These are phyloP conservation scores for Fusarium verrucosum DNA, from an alignment of 2,329 filamentous ascomycete genomes.

Conservation along the genomic window DNA sequence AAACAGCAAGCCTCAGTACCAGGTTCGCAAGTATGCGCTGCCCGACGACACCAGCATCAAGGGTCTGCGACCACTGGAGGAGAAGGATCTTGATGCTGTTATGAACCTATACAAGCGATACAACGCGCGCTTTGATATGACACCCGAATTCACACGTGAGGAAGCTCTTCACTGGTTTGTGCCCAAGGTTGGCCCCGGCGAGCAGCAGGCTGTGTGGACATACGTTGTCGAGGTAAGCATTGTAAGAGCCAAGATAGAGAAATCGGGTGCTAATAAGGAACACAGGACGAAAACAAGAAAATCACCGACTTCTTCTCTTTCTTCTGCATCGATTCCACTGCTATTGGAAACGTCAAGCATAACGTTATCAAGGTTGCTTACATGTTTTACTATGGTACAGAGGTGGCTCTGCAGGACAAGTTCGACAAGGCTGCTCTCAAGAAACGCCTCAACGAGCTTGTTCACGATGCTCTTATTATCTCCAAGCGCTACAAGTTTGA, in stretches of 20 bases:
- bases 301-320: conserved; percentile 98
- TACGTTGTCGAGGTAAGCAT: conserved; percentile 82
- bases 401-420: conserved; percentile 72
- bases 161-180: conserved; percentile 92
- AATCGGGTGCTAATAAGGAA: neutral
- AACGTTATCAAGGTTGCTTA: conserved; percentile 88
- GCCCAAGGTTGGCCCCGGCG: conserved; percentile 65
- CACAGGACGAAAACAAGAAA: conserved; percentile 70
- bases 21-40: conserved; percentile 86
- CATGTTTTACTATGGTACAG: conserved; percentile 95
- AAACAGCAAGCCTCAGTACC: conserved; percentile 84
- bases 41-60: conserved; percentile 76
- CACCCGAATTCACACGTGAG: conserved; percentile 79
- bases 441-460: conserved; percentile 79
- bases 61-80: conserved; percentile 82
- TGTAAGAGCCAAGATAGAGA: too few species aligned
- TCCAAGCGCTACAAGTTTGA: conserved; percentile 88
- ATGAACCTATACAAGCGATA: conserved; percentile 79
- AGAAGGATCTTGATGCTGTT: conserved; percentile 80
- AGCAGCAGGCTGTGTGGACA: conserved; percentile 88
- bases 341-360: conserved; percentile 84
- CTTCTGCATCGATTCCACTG: conserved; percentile 91
- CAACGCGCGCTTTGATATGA: conserved; percentile 81
- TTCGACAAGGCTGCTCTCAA: conserved; percentile 70
- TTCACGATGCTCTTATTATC: conserved; percentile 86